A percentile compares a stretch with the other conserved stretches of the same genome.
Evolutionary conservation across 2,329 filamentous ascomycete genomes (phyloP).

Genomic region (Gremmenia infestans): DNA sequence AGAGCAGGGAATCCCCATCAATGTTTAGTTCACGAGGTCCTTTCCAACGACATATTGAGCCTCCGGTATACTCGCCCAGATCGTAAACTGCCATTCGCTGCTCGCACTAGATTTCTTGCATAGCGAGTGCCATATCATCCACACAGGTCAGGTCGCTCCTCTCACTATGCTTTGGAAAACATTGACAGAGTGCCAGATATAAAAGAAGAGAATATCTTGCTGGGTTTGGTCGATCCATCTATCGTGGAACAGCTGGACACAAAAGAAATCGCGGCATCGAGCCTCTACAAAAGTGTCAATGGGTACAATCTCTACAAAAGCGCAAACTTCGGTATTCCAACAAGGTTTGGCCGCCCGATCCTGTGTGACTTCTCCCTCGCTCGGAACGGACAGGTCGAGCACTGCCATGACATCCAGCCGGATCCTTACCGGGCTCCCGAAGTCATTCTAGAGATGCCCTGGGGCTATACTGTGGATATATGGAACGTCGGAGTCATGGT

Average conservation of each 20-base stretch:
- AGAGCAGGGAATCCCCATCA: too few species aligned
- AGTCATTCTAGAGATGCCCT: conserved; percentile 34
- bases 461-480: conserved; percentile 33
- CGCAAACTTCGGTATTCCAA: conserved; percentile 22
- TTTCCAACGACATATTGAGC: too few species aligned
- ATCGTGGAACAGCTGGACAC: conserved; percentile 21
- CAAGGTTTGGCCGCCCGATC: conserved; percentile 22
- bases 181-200: too few species aligned
- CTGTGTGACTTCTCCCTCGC: conserved; percentile 25
- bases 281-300: conserved; percentile 17
- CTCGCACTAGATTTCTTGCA: too few species aligned
- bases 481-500: conserved; percentile 36
- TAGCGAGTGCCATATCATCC: too few species aligned
- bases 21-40: too few species aligned
- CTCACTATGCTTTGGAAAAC: too few species aligned
- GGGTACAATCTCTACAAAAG: conserved; percentile 21
- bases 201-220: conserved; percentile 24
- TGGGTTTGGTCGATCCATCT: conserved; percentile 19
- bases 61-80: too few species aligned
- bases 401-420: conserved; percentile 23
- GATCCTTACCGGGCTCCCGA: conserved; percentile 32
- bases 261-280: conserved; percentile 17
- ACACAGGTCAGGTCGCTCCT: too few species aligned
- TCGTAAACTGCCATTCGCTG: too few species aligned
- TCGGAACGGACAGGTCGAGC: conserved; percentile 19